Evolutionary conservation across 305 asterid species (phyloP).

Genomic region (Plantago lanceolata): DNA sequence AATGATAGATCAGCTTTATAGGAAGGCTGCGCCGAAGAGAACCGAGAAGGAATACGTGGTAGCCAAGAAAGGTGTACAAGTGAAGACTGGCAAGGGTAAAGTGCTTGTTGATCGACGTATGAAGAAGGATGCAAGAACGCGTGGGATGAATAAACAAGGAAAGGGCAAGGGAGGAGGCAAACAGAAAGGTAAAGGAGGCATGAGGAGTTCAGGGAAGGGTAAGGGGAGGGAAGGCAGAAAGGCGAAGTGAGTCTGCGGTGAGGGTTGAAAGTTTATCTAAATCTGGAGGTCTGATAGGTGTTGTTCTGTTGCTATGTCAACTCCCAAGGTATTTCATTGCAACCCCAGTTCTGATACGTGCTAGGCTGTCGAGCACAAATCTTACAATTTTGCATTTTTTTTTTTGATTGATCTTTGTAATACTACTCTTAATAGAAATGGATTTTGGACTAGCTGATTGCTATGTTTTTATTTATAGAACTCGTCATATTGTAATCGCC

Average conservation of each 20-base stretch:
- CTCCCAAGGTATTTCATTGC: not conserved
- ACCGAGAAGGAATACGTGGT: conserved; percentile 79
- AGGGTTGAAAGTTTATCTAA: not conserved
- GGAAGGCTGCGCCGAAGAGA: conserved; percentile 56
- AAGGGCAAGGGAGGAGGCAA: conserved; percentile 65
- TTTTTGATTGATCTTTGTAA: not conserved
- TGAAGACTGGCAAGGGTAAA: conserved; percentile 77
- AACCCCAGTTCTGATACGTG: not conserved
- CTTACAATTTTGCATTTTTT: not conserved
- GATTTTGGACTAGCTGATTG: not conserved
- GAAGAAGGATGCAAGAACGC: conserved; percentile 74
- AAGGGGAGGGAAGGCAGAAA: conserved; percentile 27
- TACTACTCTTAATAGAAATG: not conserved
- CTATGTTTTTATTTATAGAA: not conserved
- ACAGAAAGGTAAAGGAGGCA: conserved; percentile 53
- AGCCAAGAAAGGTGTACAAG: conserved; percentile 96
- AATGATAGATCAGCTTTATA: conserved; percentile 79
- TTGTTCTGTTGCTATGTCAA: not conserved
- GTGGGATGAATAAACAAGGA: conserved; percentile 45
- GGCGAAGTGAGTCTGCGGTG: conserved; percentile 12
- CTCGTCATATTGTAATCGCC: too few species aligned
- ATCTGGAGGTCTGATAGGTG: not conserved
- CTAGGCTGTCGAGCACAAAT: too few species aligned
- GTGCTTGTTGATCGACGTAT: conserved; percentile 79
- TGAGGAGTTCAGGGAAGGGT: conserved; percentile 26